These are phyloP conservation scores for Entomortierella lignicola DNA, from an alignment of 192 early-diverging fungal genomes.

Conservation along the genomic window DNA sequence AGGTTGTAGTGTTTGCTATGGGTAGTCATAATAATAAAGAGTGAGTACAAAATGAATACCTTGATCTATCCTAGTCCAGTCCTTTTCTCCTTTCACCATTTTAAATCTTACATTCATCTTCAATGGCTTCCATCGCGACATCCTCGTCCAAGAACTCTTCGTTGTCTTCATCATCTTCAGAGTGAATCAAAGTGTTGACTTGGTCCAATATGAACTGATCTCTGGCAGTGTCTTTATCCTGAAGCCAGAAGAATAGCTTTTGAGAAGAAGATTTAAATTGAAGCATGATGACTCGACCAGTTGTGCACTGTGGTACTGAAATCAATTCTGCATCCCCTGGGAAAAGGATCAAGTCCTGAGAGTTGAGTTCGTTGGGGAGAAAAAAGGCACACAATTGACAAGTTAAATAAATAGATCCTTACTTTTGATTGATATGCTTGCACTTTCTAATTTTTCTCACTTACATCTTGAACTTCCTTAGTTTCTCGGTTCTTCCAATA, in stretches of 20 bases:
- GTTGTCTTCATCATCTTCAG: conserved; percentile 47
- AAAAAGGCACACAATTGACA: too few species aligned
- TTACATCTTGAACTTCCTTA: conserved; percentile 40
- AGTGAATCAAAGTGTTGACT: conserved; percentile 68
- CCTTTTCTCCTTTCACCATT: not conserved
- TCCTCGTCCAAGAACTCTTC: conserved; percentile 46
- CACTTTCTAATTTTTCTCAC: too few species aligned
- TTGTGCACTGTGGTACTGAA: conserved; percentile 61
- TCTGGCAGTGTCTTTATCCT: conserved; percentile 69
- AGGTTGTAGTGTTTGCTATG: not conserved
- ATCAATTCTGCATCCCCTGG: conserved; percentile 83
- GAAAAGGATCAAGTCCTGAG: conserved; percentile 75
- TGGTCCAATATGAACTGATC: conserved; percentile 65
- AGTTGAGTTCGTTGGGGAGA: not conserved
- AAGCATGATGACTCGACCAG: conserved; percentile 83
- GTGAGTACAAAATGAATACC: not conserved
- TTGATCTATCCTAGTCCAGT: too few species aligned
- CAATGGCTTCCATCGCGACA: conserved; percentile 31
- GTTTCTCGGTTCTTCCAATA: conserved; percentile 82
- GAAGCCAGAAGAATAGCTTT: conserved; percentile 89
- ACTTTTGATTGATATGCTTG: too few species aligned
- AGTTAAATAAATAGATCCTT: too few species aligned
- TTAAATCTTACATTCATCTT: not conserved
- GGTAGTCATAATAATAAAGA: not conserved
- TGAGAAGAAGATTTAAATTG: conserved; percentile 86